These are phyloP conservation scores for Serendipita sp. DNA, from an alignment of 768 basidiomycete species.

Conservation along the genomic window DNA sequence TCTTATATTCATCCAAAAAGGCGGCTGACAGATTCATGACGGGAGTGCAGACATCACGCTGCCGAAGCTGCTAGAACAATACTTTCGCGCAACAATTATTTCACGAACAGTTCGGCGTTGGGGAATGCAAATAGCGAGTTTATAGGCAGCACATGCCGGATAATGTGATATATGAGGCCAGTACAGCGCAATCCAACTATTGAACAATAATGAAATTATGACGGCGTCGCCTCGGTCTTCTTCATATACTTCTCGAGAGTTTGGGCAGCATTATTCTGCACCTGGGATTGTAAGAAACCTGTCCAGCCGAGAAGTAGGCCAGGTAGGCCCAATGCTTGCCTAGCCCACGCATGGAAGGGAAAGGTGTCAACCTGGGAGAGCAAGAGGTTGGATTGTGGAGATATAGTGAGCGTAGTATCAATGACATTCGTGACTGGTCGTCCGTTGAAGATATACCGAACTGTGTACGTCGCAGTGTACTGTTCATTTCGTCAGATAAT, in stretches of 20 bases:
- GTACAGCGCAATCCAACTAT: too few species aligned
- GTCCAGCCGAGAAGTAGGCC: neutral
- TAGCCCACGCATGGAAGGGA: neutral
- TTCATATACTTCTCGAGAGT: neutral
- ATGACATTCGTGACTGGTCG: neutral
- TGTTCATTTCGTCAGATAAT: neutral
- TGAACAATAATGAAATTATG: too few species aligned
- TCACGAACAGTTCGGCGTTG: too few species aligned
- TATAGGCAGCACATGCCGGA: too few species aligned
- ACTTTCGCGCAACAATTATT: too few species aligned
- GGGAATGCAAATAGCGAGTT: too few species aligned
- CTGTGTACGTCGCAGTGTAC: constrained; percentile 4
- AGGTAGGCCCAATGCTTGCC: neutral
- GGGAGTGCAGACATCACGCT: too few species aligned
- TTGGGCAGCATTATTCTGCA: neutral
- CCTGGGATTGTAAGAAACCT: neutral
- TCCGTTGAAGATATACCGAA: neutral
- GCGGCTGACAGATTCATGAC: too few species aligned
- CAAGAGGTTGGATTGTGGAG: neutral
- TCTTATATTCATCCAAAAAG: too few species aligned
- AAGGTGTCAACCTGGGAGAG: neutral
- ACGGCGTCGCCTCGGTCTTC: neutral
- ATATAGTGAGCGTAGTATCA: neutral
- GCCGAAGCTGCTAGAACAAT: too few species aligned
- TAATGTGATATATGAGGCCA: too few species aligned